Base-by-base conservation (phyloP, 2,329 filamentous ascomycete genomes). In the Ophiostoma ips region DNA sequence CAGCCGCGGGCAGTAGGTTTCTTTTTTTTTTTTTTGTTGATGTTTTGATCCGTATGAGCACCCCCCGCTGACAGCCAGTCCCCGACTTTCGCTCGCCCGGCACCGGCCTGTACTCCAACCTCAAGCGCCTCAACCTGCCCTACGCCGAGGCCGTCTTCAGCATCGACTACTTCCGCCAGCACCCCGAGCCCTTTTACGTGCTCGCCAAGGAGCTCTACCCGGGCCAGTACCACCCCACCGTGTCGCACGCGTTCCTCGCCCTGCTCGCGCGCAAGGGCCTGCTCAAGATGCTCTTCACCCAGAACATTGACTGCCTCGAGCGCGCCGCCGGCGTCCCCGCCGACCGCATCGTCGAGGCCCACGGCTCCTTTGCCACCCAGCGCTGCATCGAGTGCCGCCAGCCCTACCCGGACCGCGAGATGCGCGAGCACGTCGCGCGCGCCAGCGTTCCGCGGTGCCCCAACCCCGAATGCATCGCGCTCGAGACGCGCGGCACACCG, bases 271-370 rank as follows among this genome's bases (percentile, higher is more conserved):
- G 81, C 53, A 95, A 94, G 66, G 79, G 78, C 4, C 70, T 90
- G 37, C 70, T 98, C 21, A 70, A 83, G 56, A 92, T 88, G 71
- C 77, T 92, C 49, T 98, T 96, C 65, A 95, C 92, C 0, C 92
- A 98, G 62, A 98, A 98, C 61, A 96, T 98, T 57, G 92, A 98
- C 68, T 95, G 88, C 60, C 74, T 98, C 12, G 92, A 98, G 67
- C 79, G 89, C 19, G 75, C 78, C 57, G 92, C 90, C 12, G 92
- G 92, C 24, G 81, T 98, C 1, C 85, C 88, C 0, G 73, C 70
- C 0, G 80, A 90, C 2, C 81, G 77, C 64, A 89, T 98, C 46
- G 74, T 98, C 31, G 90, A 96, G 66, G 92, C 92, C 0, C 92
- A 98, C 64, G 92, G 92, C 43, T 95, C 87, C 63, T 98, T 96